Evolutionary conservation across 192 early-diverging fungal genomes (phyloP).

Genomic region (Thamnidium elegans): DNA sequence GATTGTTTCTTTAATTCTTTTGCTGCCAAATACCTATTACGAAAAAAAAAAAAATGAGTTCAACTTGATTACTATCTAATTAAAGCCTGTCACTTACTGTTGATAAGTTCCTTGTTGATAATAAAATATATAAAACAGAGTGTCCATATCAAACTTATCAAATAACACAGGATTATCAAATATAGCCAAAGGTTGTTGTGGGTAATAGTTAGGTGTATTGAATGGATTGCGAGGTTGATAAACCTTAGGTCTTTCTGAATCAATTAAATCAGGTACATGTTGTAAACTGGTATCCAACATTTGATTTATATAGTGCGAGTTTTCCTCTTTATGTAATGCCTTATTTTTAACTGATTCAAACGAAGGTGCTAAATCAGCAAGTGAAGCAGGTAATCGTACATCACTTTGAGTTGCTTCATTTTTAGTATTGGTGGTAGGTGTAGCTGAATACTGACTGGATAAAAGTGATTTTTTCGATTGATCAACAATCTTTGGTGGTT

Average conservation of each 20-base stretch:
- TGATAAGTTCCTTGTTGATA: slow-evolving; percentile 95
- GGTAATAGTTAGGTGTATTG: slow-evolving; percentile 88
- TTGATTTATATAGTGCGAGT: slow-evolving; percentile 51
- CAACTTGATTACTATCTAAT: too few relatives aligned
- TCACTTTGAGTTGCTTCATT: slow-evolving; percentile 23
- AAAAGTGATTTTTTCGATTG: slow-evolving; percentile 4
- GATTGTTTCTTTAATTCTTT: slow-evolving; percentile 93
- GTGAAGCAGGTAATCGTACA: slow-evolving; percentile 46
- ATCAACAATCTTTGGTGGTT: slow-evolving; percentile 36
- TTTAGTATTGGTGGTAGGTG: not conserved
- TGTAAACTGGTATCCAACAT: slow-evolving; percentile 87
- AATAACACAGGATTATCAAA: slow-evolving; percentile 85
- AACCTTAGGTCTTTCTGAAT: slow-evolving; percentile 77
- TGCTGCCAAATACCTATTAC: slow-evolving; percentile 76
- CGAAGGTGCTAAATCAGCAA: slow-evolving; percentile 53
- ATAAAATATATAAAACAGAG: slow-evolving; percentile 98
- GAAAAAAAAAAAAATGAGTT: not conserved
- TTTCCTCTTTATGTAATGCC: slow-evolving; percentile 40
- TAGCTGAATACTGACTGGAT: not conserved
- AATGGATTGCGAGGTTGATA: slow-evolving; percentile 78
- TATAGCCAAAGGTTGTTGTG: slow-evolving; percentile 75
- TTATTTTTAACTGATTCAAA: slow-evolving; percentile 53
- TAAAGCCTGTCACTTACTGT: slow-evolving; percentile 47
- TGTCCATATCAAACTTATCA: slow-evolving; percentile 91
- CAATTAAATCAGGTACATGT: slow-evolving; percentile 79